A percentile compares a stretch with the other conserved stretches of the same genome.
These are phyloP conservation scores for Syncephalastrum racemosum DNA, from an alignment of 371 early-diverging fungal genomes.

Conservation along the genomic window DNA sequence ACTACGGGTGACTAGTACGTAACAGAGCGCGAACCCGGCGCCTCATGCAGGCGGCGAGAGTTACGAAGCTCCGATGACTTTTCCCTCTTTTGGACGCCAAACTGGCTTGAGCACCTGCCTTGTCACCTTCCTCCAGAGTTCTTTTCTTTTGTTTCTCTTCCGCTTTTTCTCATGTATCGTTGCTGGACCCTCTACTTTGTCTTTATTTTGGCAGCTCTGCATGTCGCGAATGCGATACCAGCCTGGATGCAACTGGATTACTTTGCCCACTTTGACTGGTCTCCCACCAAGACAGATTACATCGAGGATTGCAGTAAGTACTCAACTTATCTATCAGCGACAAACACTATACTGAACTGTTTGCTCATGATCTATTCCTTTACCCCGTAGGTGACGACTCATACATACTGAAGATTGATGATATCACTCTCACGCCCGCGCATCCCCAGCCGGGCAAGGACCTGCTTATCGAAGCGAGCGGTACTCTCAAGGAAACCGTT, in stretches of 20 bases:
- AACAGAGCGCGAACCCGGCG: no score
- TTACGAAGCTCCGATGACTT: no score
- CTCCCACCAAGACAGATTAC: conserved; percentile 5
- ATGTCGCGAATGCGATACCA: no score
- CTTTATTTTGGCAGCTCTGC: no score
- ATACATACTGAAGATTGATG: conserved; percentile 16
- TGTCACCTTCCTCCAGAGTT: no score
- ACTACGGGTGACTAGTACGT: no score
- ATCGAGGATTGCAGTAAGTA: conserved; percentile 15
- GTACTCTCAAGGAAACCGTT: conserved; percentile 37
- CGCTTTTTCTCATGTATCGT: no score
- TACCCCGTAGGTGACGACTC: conserved; percentile 8
- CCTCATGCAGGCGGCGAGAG: no score
- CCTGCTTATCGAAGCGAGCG: conserved; percentile 55
- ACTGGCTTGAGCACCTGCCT: no score
- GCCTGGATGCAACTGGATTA: not conserved
- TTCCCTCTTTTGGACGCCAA: no score
- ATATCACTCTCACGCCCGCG: conserved; percentile 19
- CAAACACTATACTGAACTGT: not conserved
- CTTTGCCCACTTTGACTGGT: conserved; percentile 1
- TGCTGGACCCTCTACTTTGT: no score
- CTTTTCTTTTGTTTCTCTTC: no score
- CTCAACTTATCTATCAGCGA: not conserved
- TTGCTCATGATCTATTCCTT: not conserved
- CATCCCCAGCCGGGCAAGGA: conserved; percentile 58